phyloP scores from a whole-genome alignment of 257 asterid species.

The Scutellaria galericulata region DNA sequence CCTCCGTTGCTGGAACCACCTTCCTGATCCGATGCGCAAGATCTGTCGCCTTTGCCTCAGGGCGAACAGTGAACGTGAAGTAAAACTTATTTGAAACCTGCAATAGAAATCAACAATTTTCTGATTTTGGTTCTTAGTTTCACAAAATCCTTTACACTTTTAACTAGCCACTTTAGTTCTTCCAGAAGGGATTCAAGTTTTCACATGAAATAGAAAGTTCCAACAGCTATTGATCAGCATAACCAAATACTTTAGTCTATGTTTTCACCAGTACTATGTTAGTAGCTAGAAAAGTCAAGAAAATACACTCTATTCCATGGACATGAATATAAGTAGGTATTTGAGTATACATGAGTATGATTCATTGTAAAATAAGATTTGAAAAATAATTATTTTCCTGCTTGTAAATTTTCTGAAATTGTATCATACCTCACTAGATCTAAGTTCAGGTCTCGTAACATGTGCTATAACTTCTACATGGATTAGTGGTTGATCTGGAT shows the following conservation, averaged over 20 bases:
- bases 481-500: conserved; percentile 71
- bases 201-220: not conserved
- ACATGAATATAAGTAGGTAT: too few species aligned
- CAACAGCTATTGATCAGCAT: not conserved
- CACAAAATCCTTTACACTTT: not conserved
- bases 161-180: not conserved
- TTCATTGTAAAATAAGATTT: too few species aligned
- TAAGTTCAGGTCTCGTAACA: conserved; percentile 88
- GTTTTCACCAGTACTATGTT: not conserved
- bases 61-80: conserved; percentile 85
- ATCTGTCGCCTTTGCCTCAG: conserved; percentile 73
- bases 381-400: too few species aligned
- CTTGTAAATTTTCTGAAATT: too few species aligned
- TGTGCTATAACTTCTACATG: conserved; percentile 91
- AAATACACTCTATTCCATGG: not conserved
- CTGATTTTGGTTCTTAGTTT: not conserved
- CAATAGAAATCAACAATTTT: conserved; percentile 25
- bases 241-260: not conserved
- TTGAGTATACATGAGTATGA: too few species aligned
- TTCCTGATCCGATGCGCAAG: conserved; percentile 64
- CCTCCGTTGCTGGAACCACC: conserved; percentile 98
- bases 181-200: conserved; percentile 1
- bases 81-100: conserved; percentile 89
- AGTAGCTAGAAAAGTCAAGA: not conserved
- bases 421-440: conserved; percentile 83